Evolutionary conservation across 2,329 filamentous ascomycete genomes (phyloP).

Genomic region (Fusarium vanettenii): DNA sequence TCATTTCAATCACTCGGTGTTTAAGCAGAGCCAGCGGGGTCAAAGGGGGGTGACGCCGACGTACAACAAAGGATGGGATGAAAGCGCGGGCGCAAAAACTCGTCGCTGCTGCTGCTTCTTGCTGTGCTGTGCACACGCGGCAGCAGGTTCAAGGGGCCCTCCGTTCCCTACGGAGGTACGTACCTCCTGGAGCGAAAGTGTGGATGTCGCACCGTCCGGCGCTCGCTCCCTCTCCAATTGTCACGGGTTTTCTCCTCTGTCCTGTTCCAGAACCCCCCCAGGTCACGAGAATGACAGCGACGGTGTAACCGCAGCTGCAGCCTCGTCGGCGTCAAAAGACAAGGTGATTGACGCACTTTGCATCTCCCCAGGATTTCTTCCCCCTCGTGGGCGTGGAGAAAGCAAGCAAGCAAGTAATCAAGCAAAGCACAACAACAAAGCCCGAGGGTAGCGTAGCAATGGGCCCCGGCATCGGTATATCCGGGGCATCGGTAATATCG

Average conservation of each 20-base stretch:
- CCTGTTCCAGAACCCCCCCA: background rate
- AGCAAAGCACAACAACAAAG: background rate
- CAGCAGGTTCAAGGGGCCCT: background rate
- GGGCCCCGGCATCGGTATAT: conserved; percentile 24
- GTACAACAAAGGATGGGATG: conserved; percentile 8
- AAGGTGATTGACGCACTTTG: background rate
- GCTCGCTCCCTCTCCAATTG: conserved; percentile 23
- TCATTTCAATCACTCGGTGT: conserved; percentile 5
- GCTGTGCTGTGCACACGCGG: conserved; percentile 4
- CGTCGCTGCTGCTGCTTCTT: background rate
- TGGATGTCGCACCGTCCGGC: conserved; percentile 13
- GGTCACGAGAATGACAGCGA: background rate
- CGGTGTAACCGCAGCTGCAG: conserved; percentile 17
- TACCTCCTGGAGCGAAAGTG: conserved; percentile 4
- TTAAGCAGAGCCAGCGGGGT: conserved; percentile 18
- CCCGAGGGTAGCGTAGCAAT: background rate
- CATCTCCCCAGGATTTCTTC: background rate
- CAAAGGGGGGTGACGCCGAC: conserved; percentile 7
- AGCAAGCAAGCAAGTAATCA: background rate
- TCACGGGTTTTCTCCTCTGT: conserved; percentile 13
- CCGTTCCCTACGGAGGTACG: conserved; percentile 18
- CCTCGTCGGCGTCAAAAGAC: conserved; percentile 2
- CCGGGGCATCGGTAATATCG: conserved; percentile 31
- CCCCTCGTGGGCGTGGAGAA: background rate
- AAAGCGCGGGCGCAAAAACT: conserved; percentile 18